A percentile compares a stretch with the other conserved stretches of the same genome.
Conservation (phyloP, 192 early-diverging fungal species). For the Oehlia diaphana region DNA sequence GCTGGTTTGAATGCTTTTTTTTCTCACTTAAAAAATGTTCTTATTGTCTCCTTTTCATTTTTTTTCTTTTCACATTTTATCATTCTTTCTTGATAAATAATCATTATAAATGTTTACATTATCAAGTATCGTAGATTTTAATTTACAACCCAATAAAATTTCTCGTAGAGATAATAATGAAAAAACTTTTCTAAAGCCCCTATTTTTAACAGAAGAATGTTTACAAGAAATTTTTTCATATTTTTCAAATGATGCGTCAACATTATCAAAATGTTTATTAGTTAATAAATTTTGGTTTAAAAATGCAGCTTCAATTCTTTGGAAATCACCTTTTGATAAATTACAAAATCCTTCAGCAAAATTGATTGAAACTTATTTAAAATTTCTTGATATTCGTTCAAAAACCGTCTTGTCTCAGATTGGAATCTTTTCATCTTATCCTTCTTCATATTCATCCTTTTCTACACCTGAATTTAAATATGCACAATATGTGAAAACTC, state of each 20-base stretch:
- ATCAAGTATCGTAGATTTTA: too few species aligned
- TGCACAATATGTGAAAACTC: background rate
- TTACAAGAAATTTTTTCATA: slow-evolving; percentile 16
- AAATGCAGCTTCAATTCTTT: background rate
- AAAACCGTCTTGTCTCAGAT: background rate
- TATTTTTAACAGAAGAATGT: background rate
- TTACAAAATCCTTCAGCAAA: slow-evolving; percentile 4
- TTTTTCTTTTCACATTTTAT: too few species aligned
- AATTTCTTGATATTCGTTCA: background rate
- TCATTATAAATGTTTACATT: too few species aligned
- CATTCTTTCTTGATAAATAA: too few species aligned
- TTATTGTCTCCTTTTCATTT: too few species aligned
- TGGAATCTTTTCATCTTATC: background rate
- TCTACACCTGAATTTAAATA: background rate
- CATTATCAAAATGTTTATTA: background rate
- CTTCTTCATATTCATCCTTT: background rate
- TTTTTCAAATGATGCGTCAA: background rate
- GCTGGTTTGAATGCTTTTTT: too few species aligned
- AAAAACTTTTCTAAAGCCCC: background rate
- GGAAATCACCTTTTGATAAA: background rate
- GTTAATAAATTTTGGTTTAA: slow-evolving; percentile 10
- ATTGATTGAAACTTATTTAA: slow-evolving; percentile 1
- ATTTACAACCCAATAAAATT: background rate
- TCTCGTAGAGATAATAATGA: background rate
- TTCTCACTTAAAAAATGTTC: too few species aligned